Percentiles rank a stretch among this genome's conserved stretches.
Evolutionary conservation across 2,329 filamentous ascomycete species (phyloP).

Genomic region (Fusarium miscanthi): DNA sequence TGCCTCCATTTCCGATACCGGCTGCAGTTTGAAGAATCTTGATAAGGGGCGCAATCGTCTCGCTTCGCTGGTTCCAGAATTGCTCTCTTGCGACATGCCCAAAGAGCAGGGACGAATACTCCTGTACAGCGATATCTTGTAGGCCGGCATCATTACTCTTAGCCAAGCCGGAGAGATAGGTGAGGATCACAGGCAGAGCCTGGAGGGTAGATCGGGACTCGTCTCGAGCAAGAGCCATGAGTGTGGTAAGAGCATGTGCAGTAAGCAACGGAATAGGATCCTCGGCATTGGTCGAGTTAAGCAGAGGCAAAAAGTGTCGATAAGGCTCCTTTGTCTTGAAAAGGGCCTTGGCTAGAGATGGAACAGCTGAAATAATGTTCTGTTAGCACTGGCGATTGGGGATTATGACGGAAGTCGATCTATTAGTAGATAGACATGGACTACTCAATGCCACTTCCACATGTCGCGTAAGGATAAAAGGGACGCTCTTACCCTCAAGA

Average conservation of each 20-base stretch:
- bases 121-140: conserved; percentile 94
- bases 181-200: conserved; percentile 84
- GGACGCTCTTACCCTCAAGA: conserved; percentile 74
- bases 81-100: conserved; percentile 78
- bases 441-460: conserved; percentile 1
- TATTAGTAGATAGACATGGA: neutral
- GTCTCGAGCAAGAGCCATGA: conserved; percentile 77
- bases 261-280: conserved; percentile 91
- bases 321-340: conserved; percentile 82
- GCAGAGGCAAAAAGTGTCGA: conserved; percentile 83
- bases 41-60: conserved; percentile 85
- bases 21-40: conserved; percentile 85
- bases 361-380: conserved; percentile 71
- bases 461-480: conserved; percentile 7
- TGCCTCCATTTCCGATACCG: conserved; percentile 74
- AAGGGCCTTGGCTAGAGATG: conserved; percentile 80
- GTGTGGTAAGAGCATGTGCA: conserved; percentile 83
- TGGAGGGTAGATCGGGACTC: conserved; percentile 74
- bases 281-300: conserved; percentile 78
- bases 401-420: conserved; percentile 9
- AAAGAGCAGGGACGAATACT: conserved; percentile 87
- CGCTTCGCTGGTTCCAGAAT: conserved; percentile 91
- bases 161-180: conserved; percentile 84
- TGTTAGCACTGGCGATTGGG: conserved; percentile 30
- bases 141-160: conserved; percentile 88